Base-by-base conservation (phyloP, 768 basidiomycete genomes). In the Podaxis sp. region DNA sequence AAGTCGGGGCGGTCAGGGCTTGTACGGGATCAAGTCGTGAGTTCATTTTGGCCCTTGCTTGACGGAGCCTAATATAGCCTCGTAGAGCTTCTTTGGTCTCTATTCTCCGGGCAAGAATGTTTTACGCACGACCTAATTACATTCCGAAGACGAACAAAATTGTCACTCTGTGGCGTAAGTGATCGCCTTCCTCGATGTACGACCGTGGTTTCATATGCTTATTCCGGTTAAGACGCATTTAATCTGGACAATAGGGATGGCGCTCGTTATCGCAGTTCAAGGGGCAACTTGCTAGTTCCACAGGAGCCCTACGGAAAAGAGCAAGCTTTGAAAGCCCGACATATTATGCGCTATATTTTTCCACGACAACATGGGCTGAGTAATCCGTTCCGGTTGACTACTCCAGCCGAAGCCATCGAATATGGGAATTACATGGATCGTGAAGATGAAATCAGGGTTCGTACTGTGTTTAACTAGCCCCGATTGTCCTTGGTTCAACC, bases 291-390 rank as follows among this genome's bases (percentile, higher is more conserved):
- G 11, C 9, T 5, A 5, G 43, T 19, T 8, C n/a, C 41, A 12
- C 40, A 51, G 33, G 81, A 85, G 37, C 80, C 79, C 1, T 82
- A 85, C 64, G 75, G 77, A 25, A 76, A 74, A 8, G 69, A 75
- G 63, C 82, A 82, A 66, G 78, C 76, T 49, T 79, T 79, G 41
- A 72, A 84, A 41, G 81, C 83, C 0, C 81, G 89, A 43, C 86
- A 86, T 65, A 74, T 94, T 1, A 80, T 89, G 37, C 95, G 94
- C 75, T 89, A 94, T 68, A 77, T 98, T 1, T 96, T 98, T 68
- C 87, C 94, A 8, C 80, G 87, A 43, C 91, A 94, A 67, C 93
- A 88, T 68, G 82, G 83, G 0, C 70, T 97, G 1, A 69, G 78
- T 4, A 90, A 77, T 66, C 80, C 87, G 2, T 95, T 94, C 68